These are phyloP conservation scores for Podospora conica DNA, from an alignment of 495 filamentous ascomycete genomes.

Conservation along the genomic window DNA sequence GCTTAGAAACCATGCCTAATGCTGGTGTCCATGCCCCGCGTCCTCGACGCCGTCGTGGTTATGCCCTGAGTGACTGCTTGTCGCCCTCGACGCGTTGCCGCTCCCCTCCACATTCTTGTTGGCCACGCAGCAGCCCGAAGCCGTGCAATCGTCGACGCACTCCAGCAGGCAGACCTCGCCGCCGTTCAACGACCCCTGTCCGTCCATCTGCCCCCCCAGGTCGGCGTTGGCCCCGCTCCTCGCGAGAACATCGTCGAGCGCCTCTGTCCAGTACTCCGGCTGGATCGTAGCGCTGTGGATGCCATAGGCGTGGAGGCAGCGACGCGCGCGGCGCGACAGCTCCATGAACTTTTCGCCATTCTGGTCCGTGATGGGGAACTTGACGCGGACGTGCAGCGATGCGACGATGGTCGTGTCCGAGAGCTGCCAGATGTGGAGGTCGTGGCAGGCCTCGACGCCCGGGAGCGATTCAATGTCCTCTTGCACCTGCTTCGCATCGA, in stretches of 20 bases:
- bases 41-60: slow-evolving; percentile 14
- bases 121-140: slow-evolving; percentile 61
- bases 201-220: slow-evolving; percentile 31
- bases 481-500: slow-evolving; percentile 85
- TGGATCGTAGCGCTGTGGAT: slow-evolving; percentile 98
- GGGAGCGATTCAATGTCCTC: slow-evolving; percentile 79
- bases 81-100: slow-evolving; percentile 9
- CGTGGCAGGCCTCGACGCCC: slow-evolving; percentile 83
- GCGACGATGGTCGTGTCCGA: slow-evolving; percentile 90
- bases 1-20: neutral
- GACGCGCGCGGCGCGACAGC: slow-evolving; percentile 68
- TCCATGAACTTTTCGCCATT: slow-evolving; percentile 81
- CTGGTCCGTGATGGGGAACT: slow-evolving; percentile 60
- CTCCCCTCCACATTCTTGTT: slow-evolving; percentile 25
- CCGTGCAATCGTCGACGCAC: slow-evolving; percentile 76
- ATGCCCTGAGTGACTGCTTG: slow-evolving; percentile 10
- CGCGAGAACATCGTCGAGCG: neutral
- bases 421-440: slow-evolving; percentile 96
- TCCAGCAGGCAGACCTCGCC: slow-evolving; percentile 70
- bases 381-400: slow-evolving; percentile 84
- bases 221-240: slow-evolving; percentile 9
- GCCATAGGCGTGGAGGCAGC: slow-evolving; percentile 88
- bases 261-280: slow-evolving; percentile 68
- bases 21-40: slow-evolving; percentile 6
- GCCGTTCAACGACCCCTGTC: slow-evolving; percentile 35